phyloP scores from a whole-genome alignment of 768 basidiomycete species.

The Strobilomyces echinocephalus region DNA sequence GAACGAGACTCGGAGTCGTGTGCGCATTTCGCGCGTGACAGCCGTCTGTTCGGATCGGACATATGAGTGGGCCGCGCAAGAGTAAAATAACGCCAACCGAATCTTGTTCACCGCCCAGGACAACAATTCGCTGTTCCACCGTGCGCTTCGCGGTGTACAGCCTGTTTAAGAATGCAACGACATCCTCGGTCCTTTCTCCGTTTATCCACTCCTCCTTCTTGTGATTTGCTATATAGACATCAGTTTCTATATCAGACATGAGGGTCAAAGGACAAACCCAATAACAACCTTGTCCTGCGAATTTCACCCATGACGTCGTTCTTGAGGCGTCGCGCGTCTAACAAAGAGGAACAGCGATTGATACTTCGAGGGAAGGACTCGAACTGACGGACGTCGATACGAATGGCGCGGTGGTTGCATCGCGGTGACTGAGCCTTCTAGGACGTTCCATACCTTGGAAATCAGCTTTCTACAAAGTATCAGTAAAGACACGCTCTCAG shows the following conservation, averaged over 20 bases:
- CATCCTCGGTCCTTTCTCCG: conserved; percentile 77
- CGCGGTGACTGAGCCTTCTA: conserved; percentile 76
- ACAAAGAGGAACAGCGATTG: conserved; percentile 68
- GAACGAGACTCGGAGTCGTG: conserved; percentile 52
- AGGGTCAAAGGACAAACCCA: conserved; percentile 44
- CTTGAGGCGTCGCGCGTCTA: conserved; percentile 86
- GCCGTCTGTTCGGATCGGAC: conserved; percentile 31
- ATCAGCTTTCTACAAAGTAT: conserved; percentile 61
- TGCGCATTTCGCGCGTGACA: conserved; percentile 38
- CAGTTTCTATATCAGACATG: not conserved
- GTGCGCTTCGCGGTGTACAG: conserved; percentile 85
- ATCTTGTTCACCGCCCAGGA: conserved; percentile 68
- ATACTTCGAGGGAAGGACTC: conserved; percentile 90
- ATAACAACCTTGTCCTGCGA: conserved; percentile 64
- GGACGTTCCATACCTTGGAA: conserved; percentile 77
- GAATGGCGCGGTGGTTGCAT: conserved; percentile 46
- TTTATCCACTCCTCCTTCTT: conserved; percentile 88
- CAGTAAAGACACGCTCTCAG: conserved; percentile 8
- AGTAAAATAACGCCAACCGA: conserved; percentile 38
- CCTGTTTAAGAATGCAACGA: conserved; percentile 84
- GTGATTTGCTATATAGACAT: conserved; percentile 56
- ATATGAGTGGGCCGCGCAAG: not conserved
- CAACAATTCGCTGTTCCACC: conserved; percentile 79
- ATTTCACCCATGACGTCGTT: conserved; percentile 92
- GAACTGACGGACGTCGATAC: conserved; percentile 78